phyloP scores from a whole-genome alignment of 371 early-diverging fungal genomes.

The Coemansia linderi region DNA sequence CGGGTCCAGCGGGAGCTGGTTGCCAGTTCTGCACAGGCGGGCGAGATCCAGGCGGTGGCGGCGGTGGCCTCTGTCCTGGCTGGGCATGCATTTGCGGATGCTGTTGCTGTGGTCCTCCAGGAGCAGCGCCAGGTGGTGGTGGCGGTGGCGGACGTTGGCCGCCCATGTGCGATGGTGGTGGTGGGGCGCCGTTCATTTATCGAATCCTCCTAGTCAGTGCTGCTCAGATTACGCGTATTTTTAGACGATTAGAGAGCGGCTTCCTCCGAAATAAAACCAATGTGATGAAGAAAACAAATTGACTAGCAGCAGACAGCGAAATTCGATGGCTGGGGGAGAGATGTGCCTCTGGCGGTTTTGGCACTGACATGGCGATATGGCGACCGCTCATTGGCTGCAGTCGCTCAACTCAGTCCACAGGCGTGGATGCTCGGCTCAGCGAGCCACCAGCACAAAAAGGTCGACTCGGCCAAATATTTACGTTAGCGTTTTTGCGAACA shows the following conservation, averaged over 20 bases:
- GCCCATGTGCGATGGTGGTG: conserved; percentile 24
- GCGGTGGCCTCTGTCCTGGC: conserved; percentile 25
- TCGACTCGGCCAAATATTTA: neutral
- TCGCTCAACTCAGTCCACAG: neutral
- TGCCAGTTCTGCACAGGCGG: conserved; percentile 27
- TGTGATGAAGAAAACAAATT: conserved; percentile 1
- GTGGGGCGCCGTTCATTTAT: conserved; percentile 22
- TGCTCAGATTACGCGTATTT: neutral
- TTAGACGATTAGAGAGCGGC: neutral
- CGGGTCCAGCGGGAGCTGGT: conserved; percentile 20
- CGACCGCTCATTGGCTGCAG: conserved; percentile 6
- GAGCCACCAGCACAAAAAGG: neutral
- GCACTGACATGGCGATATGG: conserved; percentile 1
- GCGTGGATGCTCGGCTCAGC: neutral
- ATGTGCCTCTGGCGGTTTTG: neutral
- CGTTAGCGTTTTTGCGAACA: neutral
- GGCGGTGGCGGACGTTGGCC: conserved; percentile 22
- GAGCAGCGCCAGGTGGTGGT: conserved; percentile 8
- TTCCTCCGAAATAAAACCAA: neutral
- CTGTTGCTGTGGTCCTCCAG: conserved; percentile 14
- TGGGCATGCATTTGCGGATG: conserved; percentile 18
- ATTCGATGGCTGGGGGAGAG: conserved; percentile 3
- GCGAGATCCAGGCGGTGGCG: conserved; percentile 26
- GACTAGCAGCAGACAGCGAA: neutral
- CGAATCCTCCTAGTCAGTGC: neutral